These are phyloP conservation scores for Gardenia jasminoides DNA, from an alignment of 257 asterid genomes.

Conservation along the genomic window DNA sequence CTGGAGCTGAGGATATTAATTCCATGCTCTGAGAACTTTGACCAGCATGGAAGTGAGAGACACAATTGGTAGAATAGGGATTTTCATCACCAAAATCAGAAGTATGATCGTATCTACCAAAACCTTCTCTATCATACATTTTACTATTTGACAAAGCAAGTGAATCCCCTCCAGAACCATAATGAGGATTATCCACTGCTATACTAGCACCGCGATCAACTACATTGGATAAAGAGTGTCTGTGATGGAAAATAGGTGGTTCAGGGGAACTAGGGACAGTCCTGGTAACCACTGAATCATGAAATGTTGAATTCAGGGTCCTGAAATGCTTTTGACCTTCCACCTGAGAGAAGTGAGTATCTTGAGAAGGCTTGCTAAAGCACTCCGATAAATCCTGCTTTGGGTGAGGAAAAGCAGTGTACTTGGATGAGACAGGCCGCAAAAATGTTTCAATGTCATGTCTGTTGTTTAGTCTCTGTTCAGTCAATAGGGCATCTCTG, in stretches of 20 bases:
- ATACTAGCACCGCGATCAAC: slow-evolving; percentile 26
- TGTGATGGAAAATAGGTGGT: slow-evolving; percentile 22
- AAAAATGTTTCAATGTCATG: slow-evolving; percentile 7
- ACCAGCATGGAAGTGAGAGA: slow-evolving; percentile 7
- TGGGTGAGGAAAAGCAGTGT: slow-evolving; percentile 28
- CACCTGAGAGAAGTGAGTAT: slow-evolving; percentile 27
- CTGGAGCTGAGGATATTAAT: slow-evolving; percentile 31
- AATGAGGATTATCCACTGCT: slow-evolving; percentile 26
- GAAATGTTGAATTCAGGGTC: slow-evolving; percentile 26
- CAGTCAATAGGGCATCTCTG: not conserved
- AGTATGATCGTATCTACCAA: not conserved
- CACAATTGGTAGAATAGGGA: not conserved
- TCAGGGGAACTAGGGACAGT: slow-evolving; percentile 40
- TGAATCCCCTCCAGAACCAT: slow-evolving; percentile 26
- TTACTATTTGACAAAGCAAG: slow-evolving; percentile 22
- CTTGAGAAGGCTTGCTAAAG: slow-evolving; percentile 30
- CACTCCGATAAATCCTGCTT: slow-evolving; percentile 25
- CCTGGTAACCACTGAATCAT: slow-evolving; percentile 42
- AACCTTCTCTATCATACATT: not conserved
- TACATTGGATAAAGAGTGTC: slow-evolving; percentile 25
- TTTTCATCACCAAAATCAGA: not conserved
- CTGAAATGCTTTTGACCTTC: slow-evolving; percentile 20
- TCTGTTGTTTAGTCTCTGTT: not conserved
- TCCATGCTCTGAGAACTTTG: slow-evolving; percentile 24
- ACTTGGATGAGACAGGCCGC: slow-evolving; percentile 23